phyloP scores from a whole-genome alignment of 2,329 filamentous ascomycete species.

The Chalaropsis ovoidea region DNA sequence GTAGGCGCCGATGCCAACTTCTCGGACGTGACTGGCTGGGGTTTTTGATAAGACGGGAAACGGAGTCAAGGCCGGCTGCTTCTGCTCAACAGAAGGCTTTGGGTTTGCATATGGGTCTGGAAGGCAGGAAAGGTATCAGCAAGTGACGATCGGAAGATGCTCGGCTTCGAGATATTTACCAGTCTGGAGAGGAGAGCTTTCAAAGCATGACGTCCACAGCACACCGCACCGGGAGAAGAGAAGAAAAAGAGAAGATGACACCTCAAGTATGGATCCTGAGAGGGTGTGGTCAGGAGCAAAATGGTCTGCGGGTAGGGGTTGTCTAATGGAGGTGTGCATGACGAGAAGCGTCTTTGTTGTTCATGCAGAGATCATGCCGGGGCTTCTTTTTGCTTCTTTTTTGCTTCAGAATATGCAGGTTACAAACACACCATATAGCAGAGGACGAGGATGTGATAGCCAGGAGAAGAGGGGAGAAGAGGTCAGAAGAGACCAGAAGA shows the following conservation, averaged over 20 bases:
- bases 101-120: background rate
- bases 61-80: constrained; percentile 16
- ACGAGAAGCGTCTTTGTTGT: background rate
- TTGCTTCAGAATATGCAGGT: constrained; percentile 5
- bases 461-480: background rate
- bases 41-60: constrained; percentile 28
- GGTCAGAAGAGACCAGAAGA: background rate
- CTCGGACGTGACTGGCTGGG: constrained; percentile 29
- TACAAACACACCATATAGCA: background rate
- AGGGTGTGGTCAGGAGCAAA: background rate
- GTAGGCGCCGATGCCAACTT: constrained; percentile 31
- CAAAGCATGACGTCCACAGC: constrained; percentile 12
- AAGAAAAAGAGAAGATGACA: background rate
- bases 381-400: background rate
- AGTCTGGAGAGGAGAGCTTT: background rate
- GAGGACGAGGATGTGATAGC: background rate
- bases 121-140: background rate
- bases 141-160: too few species aligned
- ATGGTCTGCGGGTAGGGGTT: background rate
- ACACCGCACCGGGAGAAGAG: constrained; percentile 17
- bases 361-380: background rate
- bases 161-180: background rate
- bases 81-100: constrained; percentile 16
- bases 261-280: background rate
- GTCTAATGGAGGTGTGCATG: background rate